A percentile compares a stretch with the other conserved stretches of the same genome.
Evolutionary conservation across 2,329 filamentous ascomycete species (phyloP).

Genomic region (Proliferodiscus dingleyae): DNA sequence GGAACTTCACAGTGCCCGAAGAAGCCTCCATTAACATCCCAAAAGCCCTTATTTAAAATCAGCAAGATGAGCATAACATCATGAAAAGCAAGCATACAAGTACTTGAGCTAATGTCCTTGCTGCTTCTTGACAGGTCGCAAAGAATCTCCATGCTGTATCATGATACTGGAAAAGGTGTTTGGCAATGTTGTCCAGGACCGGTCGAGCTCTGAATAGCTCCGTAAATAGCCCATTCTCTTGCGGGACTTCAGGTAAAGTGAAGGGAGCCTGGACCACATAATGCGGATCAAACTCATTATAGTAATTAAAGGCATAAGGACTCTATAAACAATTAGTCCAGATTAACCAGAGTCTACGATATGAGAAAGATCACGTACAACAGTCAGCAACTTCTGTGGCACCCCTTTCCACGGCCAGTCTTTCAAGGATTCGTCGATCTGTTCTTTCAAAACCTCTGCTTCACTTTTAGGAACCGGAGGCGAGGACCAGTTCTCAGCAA

Average conservation of each 20-base stretch:
- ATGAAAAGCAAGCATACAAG: slow-evolving; percentile 11
- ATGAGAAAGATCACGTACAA: slow-evolving; percentile 5
- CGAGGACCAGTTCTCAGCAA: slow-evolving; percentile 4
- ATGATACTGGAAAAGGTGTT: slow-evolving; percentile 12
- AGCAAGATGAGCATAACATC: no score
- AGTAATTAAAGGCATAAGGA: neutral
- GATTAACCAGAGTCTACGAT: no score
- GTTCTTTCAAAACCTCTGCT: slow-evolving; percentile 9
- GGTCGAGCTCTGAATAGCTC: slow-evolving; percentile 7
- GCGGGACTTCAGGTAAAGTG: neutral
- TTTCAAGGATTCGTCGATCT: slow-evolving; percentile 7
- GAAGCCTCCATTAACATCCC: slow-evolving; percentile 14
- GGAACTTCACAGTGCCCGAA: slow-evolving; percentile 17
- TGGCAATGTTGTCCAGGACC: slow-evolving; percentile 5
- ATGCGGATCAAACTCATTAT: neutral
- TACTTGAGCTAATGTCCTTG: neutral
- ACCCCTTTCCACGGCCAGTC: slow-evolving; percentile 17
- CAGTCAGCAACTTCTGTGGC: slow-evolving; percentile 4
- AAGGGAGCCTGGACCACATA: neutral
- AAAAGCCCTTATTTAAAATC: slow-evolving; percentile 7
- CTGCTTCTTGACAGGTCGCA: slow-evolving; percentile 13
- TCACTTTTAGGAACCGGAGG: slow-evolving; percentile 4
- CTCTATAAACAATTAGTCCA: no score
- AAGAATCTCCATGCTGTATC: slow-evolving; percentile 13
- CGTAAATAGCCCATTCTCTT: slow-evolving; percentile 7